A percentile compares a stretch with the other conserved stretches of the same genome.
Conservation (phyloP, 179 eudicot genomes). For the Corrigiola litoralis region DNA sequence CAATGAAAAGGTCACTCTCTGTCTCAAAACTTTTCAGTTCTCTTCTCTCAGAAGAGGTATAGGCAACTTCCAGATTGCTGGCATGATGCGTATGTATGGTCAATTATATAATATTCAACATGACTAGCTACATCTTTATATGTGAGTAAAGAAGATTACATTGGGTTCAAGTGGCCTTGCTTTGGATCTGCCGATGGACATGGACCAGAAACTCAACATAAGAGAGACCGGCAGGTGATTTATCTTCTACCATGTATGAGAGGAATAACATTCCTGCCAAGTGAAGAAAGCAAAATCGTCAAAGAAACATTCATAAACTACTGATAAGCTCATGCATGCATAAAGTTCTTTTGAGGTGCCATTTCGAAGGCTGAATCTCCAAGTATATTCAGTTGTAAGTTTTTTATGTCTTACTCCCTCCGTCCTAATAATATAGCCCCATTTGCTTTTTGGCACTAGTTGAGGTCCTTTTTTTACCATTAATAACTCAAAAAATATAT, state of each 20-base stretch:
- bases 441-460: too few relatives aligned
- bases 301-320: background rate
- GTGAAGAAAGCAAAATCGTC: background rate
- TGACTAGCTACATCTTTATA: conserved; percentile 11
- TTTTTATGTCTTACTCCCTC: too few relatives aligned
- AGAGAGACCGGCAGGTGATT: conserved; percentile 61
- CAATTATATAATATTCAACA: background rate
- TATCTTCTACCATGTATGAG: conserved; percentile 93
- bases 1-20: background rate
- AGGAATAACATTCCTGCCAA: conserved; percentile 70
- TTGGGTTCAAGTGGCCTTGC: conserved; percentile 49
- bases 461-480: too few relatives aligned
- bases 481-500: too few relatives aligned
- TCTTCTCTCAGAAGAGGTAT: background rate
- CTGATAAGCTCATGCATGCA: background rate
- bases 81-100: conserved; percentile 12
- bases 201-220: conserved; percentile 94
- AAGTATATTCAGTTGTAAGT: too few relatives aligned
- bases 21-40: conserved; percentile 14
- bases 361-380: too few relatives aligned
- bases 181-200: conserved; percentile 89
- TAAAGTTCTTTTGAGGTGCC: background rate
- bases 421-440: too few relatives aligned
- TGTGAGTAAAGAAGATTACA: background rate
- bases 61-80: background rate